Evolutionary conservation across 257 asterid species (phyloP).

Genomic region (Eustoma russellianum): DNA sequence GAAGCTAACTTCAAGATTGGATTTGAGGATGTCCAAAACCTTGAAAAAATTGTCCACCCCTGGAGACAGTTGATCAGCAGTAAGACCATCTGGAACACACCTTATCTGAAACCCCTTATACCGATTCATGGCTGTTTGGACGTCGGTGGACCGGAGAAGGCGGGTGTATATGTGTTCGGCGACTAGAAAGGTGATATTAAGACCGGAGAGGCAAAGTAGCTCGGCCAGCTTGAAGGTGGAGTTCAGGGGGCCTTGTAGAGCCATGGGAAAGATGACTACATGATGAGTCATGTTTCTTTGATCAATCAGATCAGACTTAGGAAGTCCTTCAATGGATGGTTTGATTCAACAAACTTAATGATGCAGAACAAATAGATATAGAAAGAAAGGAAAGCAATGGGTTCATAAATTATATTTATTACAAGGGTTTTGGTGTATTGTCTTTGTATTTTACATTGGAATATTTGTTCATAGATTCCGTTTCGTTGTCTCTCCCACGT

Average conservation of each 20-base stretch:
- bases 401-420: too few species aligned
- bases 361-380: too few species aligned
- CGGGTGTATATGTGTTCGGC: conserved; percentile 12
- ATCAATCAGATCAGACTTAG: not conserved
- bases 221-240: conserved; percentile 26
- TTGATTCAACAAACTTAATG: too few species aligned
- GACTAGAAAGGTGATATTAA: conserved; percentile 19
- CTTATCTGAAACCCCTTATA: conserved; percentile 9
- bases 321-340: too few species aligned
- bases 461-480: too few species aligned
- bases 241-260: conserved; percentile 21
- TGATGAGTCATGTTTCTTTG: not conserved
- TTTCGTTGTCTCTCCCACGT: too few species aligned
- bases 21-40: conserved; percentile 6
- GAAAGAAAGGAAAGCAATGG: too few species aligned
- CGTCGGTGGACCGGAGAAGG: conserved; percentile 4
- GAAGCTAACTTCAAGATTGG: conserved; percentile 13
- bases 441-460: too few species aligned
- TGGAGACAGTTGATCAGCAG: conserved; percentile 11
- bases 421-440: too few species aligned
- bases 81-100: conserved; percentile 18
- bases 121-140: conserved; percentile 1
- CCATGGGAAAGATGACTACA: conserved; percentile 18
- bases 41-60: conserved; percentile 16
- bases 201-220: conserved; percentile 15